Base-by-base conservation (phyloP, 805 yeast species). In the Saturnispora zaruensis region DNA sequence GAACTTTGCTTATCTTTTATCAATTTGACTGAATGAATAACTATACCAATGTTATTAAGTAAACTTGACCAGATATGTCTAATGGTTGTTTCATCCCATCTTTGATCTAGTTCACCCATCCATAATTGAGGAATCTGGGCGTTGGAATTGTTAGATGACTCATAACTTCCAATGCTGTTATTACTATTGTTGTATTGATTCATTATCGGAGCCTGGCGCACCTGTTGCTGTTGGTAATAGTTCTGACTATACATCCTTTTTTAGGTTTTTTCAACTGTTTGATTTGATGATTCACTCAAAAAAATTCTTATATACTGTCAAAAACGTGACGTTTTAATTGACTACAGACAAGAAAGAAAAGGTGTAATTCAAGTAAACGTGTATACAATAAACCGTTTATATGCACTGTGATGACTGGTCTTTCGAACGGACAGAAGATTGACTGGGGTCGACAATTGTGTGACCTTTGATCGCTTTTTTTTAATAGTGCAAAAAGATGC, bases 21-120 rank as follows among this genome's bases (percentile, higher is more conserved):
- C 57, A 89, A 67, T 64, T 84, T 87, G 46, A 88, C 66, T 52
- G 57, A 66, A 49, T 60, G 82, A 66, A 70, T 71, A 13, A 67
- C 61, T 21, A 70, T 70, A 55, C 83, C 87, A n/a, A 93, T 88
- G 11, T 82, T 66, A 23, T 74, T 59, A 23, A 66, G 53, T 23
- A 62, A 46, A 48, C 63, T 59, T 4, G 74, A 63, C 96, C 96
- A 89, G 43, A 89, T 76, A 51, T 77, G 76, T 45, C 72, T 73
- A 48, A 90, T 75, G 11, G 76, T 69, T 37, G 69, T 64, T 62
- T 89, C 96, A 53, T 84, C 87, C 89, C 96, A 86, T 63, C 77
- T 71, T 8, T 86, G 86, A 57, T 88, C 96, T 42, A 89, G 68
- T 59, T 87, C 96, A 21, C 96, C 97, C 96, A 89, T 90, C 84